Evolutionary conservation across 257 asterid genomes (phyloP).

Genomic region (Cordia subcordata): DNA sequence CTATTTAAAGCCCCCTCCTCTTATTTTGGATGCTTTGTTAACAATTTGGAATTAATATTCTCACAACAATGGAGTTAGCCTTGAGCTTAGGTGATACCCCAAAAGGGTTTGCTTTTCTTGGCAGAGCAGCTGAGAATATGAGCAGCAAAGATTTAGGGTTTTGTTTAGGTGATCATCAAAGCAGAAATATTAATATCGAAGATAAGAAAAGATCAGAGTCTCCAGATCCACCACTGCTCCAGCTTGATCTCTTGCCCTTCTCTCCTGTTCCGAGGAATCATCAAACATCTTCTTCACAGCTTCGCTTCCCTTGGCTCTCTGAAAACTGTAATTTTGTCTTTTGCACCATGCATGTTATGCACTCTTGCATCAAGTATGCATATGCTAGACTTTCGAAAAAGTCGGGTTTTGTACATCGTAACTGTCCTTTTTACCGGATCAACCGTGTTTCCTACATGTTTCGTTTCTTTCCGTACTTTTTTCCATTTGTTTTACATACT

Average conservation of each 20-base stretch:
- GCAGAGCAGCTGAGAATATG: constrained; percentile 26
- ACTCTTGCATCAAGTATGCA: too few relatives aligned
- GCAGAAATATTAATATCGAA: neutral
- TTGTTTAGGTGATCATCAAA: too few relatives aligned
- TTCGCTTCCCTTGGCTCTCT: constrained; percentile 64
- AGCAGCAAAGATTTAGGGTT: constrained; percentile 45
- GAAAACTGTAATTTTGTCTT: constrained; percentile 43
- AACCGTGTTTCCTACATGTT: too few relatives aligned
- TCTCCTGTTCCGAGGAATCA: constrained; percentile 41
- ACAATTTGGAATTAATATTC: neutral
- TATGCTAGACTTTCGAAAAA: too few relatives aligned
- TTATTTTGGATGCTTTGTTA: neutral
- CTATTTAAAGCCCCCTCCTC: neutral
- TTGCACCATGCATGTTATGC: too few relatives aligned
- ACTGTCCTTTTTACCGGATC: too few relatives aligned
- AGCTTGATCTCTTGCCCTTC: constrained; percentile 79
- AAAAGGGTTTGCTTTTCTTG: constrained; percentile 47
- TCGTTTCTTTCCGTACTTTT: too few relatives aligned
- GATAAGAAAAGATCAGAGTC: constrained; percentile 29
- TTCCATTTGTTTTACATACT: too few relatives aligned
- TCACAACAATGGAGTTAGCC: constrained; percentile 60
- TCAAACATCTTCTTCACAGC: constrained; percentile 21
- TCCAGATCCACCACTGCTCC: constrained; percentile 55
- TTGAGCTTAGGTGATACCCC: constrained; percentile 71
- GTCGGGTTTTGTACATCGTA: too few relatives aligned